Conservation (phyloP, 768 basidiomycete genomes). For the Fibroporia radiculosa region DNA sequence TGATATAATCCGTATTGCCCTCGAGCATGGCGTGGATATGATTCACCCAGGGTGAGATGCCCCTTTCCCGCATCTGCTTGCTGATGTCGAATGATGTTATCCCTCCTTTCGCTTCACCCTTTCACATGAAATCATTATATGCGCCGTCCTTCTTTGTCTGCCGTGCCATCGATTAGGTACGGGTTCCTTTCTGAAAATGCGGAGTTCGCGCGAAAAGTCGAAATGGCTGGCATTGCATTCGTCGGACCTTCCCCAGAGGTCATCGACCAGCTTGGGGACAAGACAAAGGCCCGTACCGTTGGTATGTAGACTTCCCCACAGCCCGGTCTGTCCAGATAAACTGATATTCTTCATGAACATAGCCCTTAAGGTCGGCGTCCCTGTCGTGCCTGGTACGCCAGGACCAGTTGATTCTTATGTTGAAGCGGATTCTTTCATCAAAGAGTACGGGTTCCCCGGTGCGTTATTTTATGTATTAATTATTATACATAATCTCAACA, state of each 20-base stretch:
- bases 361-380: slow-evolving; percentile 89
- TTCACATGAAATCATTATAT: neutral
- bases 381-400: slow-evolving; percentile 97
- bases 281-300: slow-evolving; percentile 92
- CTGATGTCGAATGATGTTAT: slow-evolving; percentile 8
- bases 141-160: slow-evolving; percentile 5
- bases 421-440: slow-evolving; percentile 82
- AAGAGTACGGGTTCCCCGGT: slow-evolving; percentile 95
- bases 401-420: slow-evolving; percentile 78
- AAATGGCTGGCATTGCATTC: slow-evolving; percentile 94
- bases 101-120: slow-evolving; percentile 1
- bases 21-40: slow-evolving; percentile 99
- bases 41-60: slow-evolving; percentile 87
- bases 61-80: neutral
- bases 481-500: neutral
- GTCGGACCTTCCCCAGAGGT: slow-evolving; percentile 94
- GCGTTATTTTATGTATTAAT: slow-evolving; percentile 15
- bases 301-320: slow-evolving; percentile 37
- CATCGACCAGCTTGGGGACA: slow-evolving; percentile 96
- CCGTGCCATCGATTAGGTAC: slow-evolving; percentile 47
- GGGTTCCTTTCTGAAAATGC: slow-evolving; percentile 99
- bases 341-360: slow-evolving; percentile 1
- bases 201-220: slow-evolving; percentile 93
- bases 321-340: slow-evolving; percentile 11
- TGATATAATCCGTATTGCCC: slow-evolving; percentile 92